phyloP scores from a whole-genome alignment of 768 basidiomycete species.

The Tylopilus felleus region DNA sequence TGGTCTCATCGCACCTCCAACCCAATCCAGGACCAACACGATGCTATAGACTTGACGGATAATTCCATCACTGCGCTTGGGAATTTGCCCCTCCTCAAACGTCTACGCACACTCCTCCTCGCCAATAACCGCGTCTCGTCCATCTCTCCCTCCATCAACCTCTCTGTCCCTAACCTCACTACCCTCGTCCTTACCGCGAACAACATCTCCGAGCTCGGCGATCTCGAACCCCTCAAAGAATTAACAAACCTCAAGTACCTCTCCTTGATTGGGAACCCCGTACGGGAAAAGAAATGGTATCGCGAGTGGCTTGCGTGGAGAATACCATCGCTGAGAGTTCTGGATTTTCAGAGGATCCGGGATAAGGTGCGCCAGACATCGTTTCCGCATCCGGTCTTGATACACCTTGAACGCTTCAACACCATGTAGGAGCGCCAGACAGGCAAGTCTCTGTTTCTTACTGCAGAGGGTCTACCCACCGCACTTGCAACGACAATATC shows the following conservation, averaged over 20 bases:
- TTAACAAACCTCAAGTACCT: conserved; percentile 71
- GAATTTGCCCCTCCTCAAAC: conserved; percentile 84
- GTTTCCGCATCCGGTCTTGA: conserved; percentile 15
- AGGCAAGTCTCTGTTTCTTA: conserved; percentile 73
- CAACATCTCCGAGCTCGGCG: conserved; percentile 74
- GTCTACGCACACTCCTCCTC: conserved; percentile 78
- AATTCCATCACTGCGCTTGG: conserved; percentile 79
- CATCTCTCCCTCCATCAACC: conserved; percentile 77
- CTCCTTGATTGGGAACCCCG: conserved; percentile 77
- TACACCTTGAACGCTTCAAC: conserved; percentile 27
- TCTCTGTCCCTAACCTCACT: conserved; percentile 80
- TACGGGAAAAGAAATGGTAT: conserved; percentile 91
- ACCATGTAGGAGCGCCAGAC: conserved; percentile 69
- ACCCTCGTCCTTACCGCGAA: conserved; percentile 85
- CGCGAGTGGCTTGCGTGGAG: conserved; percentile 94
- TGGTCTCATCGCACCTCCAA: conserved; percentile 12
- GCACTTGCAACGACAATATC: conserved; percentile 78
- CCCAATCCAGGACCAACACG: conserved; percentile 75
- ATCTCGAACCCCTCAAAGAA: conserved; percentile 80
- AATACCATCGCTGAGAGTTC: conserved; percentile 81
- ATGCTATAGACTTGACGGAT: conserved; percentile 92
- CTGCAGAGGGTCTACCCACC: conserved; percentile 74
- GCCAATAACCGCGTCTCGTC: conserved; percentile 87
- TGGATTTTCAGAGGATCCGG: conserved; percentile 93
- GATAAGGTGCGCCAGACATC: conserved; percentile 75